Conservation (phyloP, 352 stramenopile genomes). For the Phytophthora aleatoria region DNA sequence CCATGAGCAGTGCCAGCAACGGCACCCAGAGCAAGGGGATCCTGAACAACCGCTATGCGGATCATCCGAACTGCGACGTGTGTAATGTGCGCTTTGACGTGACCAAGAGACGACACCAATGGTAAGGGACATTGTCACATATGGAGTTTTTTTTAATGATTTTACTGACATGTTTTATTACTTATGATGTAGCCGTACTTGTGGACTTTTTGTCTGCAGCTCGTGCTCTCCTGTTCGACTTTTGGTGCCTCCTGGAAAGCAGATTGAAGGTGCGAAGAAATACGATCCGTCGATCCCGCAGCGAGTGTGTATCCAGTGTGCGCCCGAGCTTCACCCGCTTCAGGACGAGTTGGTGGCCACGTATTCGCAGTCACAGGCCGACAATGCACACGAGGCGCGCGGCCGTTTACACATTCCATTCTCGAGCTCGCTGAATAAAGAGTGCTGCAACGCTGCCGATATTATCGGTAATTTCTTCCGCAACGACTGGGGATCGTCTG, state of each 20-base stretch:
- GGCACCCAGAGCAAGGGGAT: conserved; percentile 45
- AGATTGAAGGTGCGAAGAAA: conserved; percentile 52
- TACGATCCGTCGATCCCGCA: conserved; percentile 59
- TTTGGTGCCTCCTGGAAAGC: conserved; percentile 45
- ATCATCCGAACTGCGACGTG: conserved; percentile 67
- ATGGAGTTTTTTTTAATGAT: background rate
- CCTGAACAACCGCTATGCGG: conserved; percentile 67
- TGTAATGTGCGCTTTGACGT: conserved; percentile 65
- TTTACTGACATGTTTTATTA: conserved; percentile 8
- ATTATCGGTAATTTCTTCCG: conserved; percentile 73
- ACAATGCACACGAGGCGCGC: conserved; percentile 46
- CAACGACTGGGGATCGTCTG: conserved; percentile 53
- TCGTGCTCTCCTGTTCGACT: conserved; percentile 57
- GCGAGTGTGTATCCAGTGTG: conserved; percentile 63
- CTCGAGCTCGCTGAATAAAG: conserved; percentile 51
- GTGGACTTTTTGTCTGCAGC: conserved; percentile 54
- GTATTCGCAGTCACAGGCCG: conserved; percentile 42
- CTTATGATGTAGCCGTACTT: conserved; percentile 33
- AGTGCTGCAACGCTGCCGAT: conserved; percentile 61
- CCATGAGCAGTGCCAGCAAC: conserved; percentile 12
- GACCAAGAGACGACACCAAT: conserved; percentile 63
- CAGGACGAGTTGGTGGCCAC: conserved; percentile 53
- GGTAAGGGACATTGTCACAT: conserved; percentile 23
- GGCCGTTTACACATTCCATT: conserved; percentile 50
- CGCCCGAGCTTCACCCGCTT: conserved; percentile 47